Evolutionary conservation across 129 eudicot genomes (phyloP).

Genomic region (Sambucus nigra): DNA sequence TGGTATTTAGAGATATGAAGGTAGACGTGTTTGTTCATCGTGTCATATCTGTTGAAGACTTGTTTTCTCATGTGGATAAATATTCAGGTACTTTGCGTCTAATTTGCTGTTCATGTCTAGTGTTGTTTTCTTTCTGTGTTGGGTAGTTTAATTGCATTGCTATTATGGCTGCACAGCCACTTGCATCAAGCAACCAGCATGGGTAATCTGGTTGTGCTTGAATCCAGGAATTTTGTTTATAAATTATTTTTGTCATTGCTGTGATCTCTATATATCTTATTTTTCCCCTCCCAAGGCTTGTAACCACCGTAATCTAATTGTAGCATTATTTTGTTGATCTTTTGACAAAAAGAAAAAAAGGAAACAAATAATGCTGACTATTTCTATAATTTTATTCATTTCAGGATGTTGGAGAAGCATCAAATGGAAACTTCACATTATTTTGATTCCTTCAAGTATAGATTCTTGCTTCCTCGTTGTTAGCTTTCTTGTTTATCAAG

Average conservation of each 20-base stretch:
- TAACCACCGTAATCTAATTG: background rate
- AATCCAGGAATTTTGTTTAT: background rate
- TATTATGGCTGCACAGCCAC: too few relatives aligned
- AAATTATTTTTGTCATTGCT: background rate
- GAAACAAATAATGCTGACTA: slow-evolving; percentile 16
- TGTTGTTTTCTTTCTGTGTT: too few relatives aligned
- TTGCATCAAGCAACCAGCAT: too few relatives aligned
- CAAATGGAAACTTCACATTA: background rate
- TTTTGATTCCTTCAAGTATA: background rate
- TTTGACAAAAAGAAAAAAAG: background rate
- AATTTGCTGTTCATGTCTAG: too few relatives aligned
- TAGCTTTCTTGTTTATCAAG: too few relatives aligned
- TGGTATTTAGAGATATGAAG: slow-evolving; percentile 9
- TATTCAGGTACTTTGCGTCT: slow-evolving; percentile 22
- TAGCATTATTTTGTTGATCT: background rate
- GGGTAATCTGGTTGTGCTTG: background rate
- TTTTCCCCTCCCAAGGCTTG: background rate
- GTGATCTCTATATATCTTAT: background rate
- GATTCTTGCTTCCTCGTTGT: background rate
- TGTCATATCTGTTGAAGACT: background rate
- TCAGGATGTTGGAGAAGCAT: slow-evolving; percentile 12
- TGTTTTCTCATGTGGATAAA: slow-evolving; percentile 4
- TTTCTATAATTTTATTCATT: background rate
- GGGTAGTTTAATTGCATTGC: background rate
- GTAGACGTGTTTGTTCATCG: slow-evolving; percentile 15